Conservation (phyloP, 1,139 yeast genomes). For the Candida mesenterica region DNA sequence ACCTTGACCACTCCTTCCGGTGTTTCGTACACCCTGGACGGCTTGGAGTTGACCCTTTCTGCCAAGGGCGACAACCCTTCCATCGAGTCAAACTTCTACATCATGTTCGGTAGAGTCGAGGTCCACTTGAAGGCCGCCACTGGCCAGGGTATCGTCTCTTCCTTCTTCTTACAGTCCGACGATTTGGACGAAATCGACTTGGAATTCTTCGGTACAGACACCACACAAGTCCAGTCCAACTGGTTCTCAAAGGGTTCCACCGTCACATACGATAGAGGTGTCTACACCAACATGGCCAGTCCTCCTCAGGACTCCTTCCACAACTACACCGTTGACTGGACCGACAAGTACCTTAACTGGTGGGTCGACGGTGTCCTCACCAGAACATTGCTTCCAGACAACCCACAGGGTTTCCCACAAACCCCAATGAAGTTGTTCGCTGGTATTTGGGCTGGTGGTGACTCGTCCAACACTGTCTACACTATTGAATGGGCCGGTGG, state of each 20-base stretch:
- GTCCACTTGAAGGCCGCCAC: slow-evolving; percentile 68
- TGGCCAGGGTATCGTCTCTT: slow-evolving; percentile 76
- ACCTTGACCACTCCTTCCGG: slow-evolving; percentile 24
- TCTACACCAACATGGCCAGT: slow-evolving; percentile 49
- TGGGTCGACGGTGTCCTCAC: slow-evolving; percentile 42
- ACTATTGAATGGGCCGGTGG: slow-evolving; percentile 43
- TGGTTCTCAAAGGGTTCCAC: slow-evolving; percentile 80
- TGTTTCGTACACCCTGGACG: slow-evolving; percentile 33
- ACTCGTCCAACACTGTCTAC: slow-evolving; percentile 45
- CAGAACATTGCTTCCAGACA: slow-evolving; percentile 37
- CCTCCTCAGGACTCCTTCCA: slow-evolving; percentile 51
- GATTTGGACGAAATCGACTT: slow-evolving; percentile 85
- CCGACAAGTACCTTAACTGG: slow-evolving; percentile 36
- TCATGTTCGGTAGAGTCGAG: slow-evolving; percentile 84
- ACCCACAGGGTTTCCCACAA: slow-evolving; percentile 49
- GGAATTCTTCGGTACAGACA: slow-evolving; percentile 81
- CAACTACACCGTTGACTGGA: slow-evolving; percentile 39
- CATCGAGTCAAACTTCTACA: slow-evolving; percentile 69
- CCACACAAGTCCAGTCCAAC: slow-evolving; percentile 72
- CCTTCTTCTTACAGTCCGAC: slow-evolving; percentile 80
- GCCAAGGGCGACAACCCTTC: slow-evolving; percentile 75
- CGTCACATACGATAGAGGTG: slow-evolving; percentile 75
- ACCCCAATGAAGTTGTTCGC: slow-evolving; percentile 47
- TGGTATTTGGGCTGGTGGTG: slow-evolving; percentile 46
- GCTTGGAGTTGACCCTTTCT: slow-evolving; percentile 57